Percentiles rank a stretch among this genome's conserved stretches.
phyloP scores from a whole-genome alignment of 2,329 filamentous ascomycete species.

The Neofusicoccum laricinum region DNA sequence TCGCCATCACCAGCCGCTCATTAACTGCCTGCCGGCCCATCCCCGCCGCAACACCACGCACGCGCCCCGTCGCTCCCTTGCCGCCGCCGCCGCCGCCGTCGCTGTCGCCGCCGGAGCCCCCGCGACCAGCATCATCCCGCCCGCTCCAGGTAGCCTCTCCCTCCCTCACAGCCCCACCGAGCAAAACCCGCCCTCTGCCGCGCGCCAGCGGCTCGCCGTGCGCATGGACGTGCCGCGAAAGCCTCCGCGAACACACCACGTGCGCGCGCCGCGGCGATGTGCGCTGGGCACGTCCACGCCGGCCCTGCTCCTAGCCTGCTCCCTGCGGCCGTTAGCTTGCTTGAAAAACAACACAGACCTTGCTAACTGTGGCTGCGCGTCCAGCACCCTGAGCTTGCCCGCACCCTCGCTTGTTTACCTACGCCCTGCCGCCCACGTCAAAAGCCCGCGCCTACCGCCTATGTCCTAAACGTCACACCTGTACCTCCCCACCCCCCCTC shows the following conservation, averaged over 20 bases:
- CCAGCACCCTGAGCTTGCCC: background rate
- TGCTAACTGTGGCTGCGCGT: constrained; percentile 4
- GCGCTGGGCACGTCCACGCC: background rate
- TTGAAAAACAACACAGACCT: background rate
- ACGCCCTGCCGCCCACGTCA: background rate
- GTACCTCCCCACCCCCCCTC: background rate
- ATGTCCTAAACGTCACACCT: constrained; percentile 3
- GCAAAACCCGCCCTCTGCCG: constrained; percentile 4
- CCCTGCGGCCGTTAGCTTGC: constrained; percentile 4
- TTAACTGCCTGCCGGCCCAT: background rate
- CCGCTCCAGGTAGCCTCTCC: background rate
- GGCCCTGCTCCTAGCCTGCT: background rate
- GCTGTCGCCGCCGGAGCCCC: background rate
- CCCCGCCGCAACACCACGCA: background rate
- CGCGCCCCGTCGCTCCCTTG: background rate
- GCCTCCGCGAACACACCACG: constrained; percentile 7
- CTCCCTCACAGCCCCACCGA: constrained; percentile 6
- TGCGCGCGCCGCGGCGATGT: background rate
- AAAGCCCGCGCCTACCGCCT: background rate
- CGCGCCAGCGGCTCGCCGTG: background rate
- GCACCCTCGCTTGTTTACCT: constrained; percentile 8
- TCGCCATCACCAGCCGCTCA: constrained; percentile 7
- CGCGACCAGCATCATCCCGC: constrained; percentile 2
- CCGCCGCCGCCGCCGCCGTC: too few species aligned
- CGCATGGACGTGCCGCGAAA: constrained; percentile 4